phyloP scores from a whole-genome alignment of 768 basidiomycete species.

The Agaricus sinodeliciosus region DNA sequence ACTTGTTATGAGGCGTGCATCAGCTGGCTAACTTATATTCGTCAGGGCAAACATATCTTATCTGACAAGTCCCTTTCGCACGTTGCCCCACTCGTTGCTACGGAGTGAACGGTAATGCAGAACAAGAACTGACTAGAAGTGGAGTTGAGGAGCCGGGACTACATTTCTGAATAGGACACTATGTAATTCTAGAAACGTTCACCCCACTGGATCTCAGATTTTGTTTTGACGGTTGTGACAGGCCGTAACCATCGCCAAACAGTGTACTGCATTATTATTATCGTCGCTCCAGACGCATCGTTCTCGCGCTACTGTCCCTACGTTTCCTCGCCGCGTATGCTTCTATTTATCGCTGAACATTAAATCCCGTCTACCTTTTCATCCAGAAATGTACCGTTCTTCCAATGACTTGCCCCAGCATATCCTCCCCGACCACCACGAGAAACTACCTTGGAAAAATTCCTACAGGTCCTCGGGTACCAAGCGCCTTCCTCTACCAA shows the following conservation, averaged over 20 bases:
- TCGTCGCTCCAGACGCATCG: background rate
- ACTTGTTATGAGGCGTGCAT: background rate
- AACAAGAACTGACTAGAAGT: background rate
- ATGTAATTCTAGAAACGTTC: background rate
- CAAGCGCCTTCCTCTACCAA: constrained; percentile 22
- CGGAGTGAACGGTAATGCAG: background rate
- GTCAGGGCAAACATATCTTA: background rate
- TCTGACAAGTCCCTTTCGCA: constrained; percentile 19
- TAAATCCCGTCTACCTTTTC: background rate
- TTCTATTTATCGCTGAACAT: constrained; percentile 14
- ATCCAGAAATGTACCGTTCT: constrained; percentile 19
- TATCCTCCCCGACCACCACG: constrained; percentile 15
- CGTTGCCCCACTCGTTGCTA: constrained; percentile 6
- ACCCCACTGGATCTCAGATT: background rate
- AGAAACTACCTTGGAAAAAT: constrained; percentile 17
- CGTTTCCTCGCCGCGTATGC: constrained; percentile 2
- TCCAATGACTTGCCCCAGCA: constrained; percentile 20
- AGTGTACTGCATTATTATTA: background rate
- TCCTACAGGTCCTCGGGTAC: constrained; percentile 24
- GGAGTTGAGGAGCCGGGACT: too few species aligned
- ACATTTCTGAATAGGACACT: too few species aligned
- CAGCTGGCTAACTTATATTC: too few species aligned
- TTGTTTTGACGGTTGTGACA: background rate
- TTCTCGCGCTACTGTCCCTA: constrained; percentile 1
- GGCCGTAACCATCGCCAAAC: constrained; percentile 2